Conservation (phyloP, 2,329 filamentous ascomycete species). For the Exophiala dermatitidis region DNA sequence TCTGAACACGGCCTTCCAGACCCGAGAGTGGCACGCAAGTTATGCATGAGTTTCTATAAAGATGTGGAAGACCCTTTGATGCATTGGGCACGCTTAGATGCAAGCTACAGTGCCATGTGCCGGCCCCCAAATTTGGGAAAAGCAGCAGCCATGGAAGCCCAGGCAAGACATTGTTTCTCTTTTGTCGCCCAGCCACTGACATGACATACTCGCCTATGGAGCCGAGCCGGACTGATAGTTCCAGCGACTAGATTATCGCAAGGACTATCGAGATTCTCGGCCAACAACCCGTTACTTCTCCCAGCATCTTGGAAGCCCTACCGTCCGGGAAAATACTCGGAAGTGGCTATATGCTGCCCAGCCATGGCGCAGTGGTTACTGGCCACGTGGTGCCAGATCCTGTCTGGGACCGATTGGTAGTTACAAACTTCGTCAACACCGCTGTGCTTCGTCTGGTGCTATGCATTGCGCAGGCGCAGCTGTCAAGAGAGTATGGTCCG, state of each 20-base stretch:
- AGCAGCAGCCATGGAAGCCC: not conserved
- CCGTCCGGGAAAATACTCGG: not conserved
- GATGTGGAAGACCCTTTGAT: not conserved
- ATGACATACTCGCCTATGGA: not conserved
- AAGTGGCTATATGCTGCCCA: not conserved
- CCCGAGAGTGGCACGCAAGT: not conserved
- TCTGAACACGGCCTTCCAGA: constrained; percentile 1
- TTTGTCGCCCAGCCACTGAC: not conserved
- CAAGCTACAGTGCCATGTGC: constrained; percentile 6
- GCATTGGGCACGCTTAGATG: constrained; percentile 2
- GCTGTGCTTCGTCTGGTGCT: constrained; percentile 3
- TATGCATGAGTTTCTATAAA: not conserved
- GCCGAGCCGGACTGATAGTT: not conserved
- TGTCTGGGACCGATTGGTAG: constrained; percentile 1
- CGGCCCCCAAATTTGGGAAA: constrained; percentile 2
- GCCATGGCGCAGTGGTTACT: not conserved
- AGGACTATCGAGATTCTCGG: not conserved
- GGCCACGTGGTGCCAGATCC: not conserved
- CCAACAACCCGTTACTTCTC: constrained; percentile 1
- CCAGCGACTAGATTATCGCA: not conserved
- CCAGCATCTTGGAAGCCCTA: constrained; percentile 1
- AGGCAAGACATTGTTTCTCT: not conserved
- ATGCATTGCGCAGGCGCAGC: not conserved
- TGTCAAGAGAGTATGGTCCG: not conserved
- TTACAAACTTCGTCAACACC: constrained; percentile 2